Conservation (phyloP, 768 basidiomycete genomes). For the Lactifluus echinatus region DNA sequence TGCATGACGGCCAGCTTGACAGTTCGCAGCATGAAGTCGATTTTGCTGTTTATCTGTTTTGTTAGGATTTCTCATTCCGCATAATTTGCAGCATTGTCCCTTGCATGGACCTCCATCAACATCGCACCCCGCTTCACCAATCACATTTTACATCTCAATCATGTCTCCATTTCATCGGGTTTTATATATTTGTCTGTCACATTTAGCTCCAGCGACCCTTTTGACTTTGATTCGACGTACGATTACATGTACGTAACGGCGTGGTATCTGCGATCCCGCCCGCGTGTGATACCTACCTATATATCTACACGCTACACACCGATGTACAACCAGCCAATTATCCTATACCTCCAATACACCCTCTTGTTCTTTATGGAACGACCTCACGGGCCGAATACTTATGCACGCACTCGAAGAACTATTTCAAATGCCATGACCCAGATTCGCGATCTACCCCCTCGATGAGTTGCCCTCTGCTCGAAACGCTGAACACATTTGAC, state of each 20-base stretch:
- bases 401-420: constrained; percentile 86
- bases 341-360: constrained; percentile 19
- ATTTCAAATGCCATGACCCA: constrained; percentile 93
- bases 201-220: constrained; percentile 10
- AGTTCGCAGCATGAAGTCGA: constrained; percentile 3
- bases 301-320: constrained; percentile 16
- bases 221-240: constrained; percentile 15
- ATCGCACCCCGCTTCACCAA: background rate
- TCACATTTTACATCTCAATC: constrained; percentile 6
- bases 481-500: constrained; percentile 77
- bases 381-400: constrained; percentile 51
- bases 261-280: constrained; percentile 16
- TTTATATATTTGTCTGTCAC: constrained; percentile 16
- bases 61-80: constrained; percentile 6
- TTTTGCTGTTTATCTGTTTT: constrained; percentile 6
- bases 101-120: constrained; percentile 6
- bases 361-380: background rate
- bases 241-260: constrained; percentile 6
- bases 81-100: constrained; percentile 4
- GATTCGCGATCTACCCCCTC: constrained; percentile 90
- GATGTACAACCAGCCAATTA: constrained; percentile 19
- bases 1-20: constrained; percentile 37
- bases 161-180: constrained; percentile 8
- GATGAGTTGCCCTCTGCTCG: constrained; percentile 36
- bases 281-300: constrained; percentile 14